Conservation (phyloP, 2,329 filamentous ascomycete genomes). For the Trichophyton simii region DNA sequence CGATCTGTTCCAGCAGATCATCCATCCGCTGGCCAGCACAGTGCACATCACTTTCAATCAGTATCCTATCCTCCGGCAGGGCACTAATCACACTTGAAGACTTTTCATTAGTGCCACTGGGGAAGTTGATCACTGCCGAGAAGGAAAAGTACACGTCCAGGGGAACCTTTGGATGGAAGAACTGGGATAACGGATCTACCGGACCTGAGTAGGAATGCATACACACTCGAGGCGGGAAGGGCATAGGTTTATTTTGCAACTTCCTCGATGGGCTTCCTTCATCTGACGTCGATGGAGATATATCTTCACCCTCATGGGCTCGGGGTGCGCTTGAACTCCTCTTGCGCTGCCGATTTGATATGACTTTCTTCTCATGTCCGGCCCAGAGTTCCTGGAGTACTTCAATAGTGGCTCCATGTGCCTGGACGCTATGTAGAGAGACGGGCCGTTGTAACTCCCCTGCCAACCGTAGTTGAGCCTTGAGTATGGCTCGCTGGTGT, state of each 20-base stretch:
- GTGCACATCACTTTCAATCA: constrained; percentile 87
- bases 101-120: constrained; percentile 40
- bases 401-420: constrained; percentile 48
- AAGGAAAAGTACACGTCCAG: constrained; percentile 78
- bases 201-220: constrained; percentile 86
- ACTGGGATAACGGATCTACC: constrained; percentile 62
- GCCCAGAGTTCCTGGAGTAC: constrained; percentile 45
- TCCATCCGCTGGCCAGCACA: constrained; percentile 74
- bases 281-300: constrained; percentile 16
- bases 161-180: constrained; percentile 59
- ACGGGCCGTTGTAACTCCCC: constrained; percentile 46
- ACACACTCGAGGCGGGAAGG: constrained; percentile 79
- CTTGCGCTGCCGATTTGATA: constrained; percentile 39
- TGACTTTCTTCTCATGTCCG: constrained; percentile 41
- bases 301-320: constrained; percentile 20
- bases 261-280: constrained; percentile 4
- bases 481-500: constrained; percentile 48
- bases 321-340: constrained; percentile 22
- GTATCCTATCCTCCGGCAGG: constrained; percentile 63
- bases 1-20: constrained; percentile 57
- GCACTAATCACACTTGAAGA: constrained; percentile 55
- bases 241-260: constrained; percentile 31
- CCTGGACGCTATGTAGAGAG: constrained; percentile 52
- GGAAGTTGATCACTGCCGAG: constrained; percentile 69
- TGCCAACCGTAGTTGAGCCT: constrained; percentile 46